Conservation (phyloP, 805 yeast genomes). For the Candida xyloterini region DNA sequence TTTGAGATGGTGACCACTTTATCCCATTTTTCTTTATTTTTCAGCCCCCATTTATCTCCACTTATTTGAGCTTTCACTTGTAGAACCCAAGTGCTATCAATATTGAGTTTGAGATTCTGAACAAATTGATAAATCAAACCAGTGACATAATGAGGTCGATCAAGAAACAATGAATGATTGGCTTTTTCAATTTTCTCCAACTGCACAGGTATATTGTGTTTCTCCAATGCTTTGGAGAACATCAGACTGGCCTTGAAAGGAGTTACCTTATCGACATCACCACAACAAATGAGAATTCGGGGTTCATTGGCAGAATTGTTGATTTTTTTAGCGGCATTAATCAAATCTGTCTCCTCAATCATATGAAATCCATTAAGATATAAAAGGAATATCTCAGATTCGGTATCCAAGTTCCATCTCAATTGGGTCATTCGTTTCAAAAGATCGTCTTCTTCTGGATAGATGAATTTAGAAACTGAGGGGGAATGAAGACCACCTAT, state of each 20-base stretch:
- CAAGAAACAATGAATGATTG: constrained; percentile 64
- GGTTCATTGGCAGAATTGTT: constrained; percentile 32
- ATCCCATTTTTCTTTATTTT: constrained; percentile 73
- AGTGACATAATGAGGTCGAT: constrained; percentile 60
- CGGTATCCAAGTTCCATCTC: constrained; percentile 67
- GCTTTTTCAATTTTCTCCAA: constrained; percentile 43
- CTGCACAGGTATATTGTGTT: constrained; percentile 31
- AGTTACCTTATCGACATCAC: constrained; percentile 55
- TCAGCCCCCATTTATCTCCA: constrained; percentile 77
- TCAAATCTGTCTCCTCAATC: constrained; percentile 43
- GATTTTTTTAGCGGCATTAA: constrained; percentile 36
- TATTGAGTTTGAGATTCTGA: constrained; percentile 43
- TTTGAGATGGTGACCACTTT: constrained; percentile 49
- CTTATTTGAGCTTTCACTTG: constrained; percentile 57
- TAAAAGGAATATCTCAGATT: constrained; percentile 49
- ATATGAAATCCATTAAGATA: constrained; percentile 51
- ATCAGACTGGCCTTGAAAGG: constrained; percentile 37
- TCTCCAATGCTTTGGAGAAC: constrained; percentile 30
- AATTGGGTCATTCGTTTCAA: constrained; percentile 54
- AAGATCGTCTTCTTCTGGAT: constrained; percentile 28
- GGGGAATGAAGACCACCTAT: constrained; percentile 57
- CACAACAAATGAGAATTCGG: constrained; percentile 57
- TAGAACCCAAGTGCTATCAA: constrained; percentile 71
- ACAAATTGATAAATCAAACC: constrained; percentile 61
- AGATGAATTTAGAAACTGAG: constrained; percentile 58